Base-by-base conservation (phyloP, 31 red algal species). In the Porphyra umbilicalis region DNA sequence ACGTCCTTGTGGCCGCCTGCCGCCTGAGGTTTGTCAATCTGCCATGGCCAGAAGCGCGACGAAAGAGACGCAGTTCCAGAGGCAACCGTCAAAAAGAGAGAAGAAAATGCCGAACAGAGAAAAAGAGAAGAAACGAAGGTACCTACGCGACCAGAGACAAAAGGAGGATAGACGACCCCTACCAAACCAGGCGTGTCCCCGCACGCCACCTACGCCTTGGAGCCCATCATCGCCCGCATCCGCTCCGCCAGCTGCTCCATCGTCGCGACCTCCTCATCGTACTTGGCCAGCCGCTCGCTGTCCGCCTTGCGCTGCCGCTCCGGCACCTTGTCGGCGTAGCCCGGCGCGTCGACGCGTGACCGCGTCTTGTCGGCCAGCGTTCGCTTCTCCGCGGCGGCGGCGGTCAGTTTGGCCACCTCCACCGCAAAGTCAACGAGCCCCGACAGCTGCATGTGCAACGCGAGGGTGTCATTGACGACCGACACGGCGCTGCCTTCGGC, bases 391-490 rank as follows among this genome's bases (percentile, higher is more conserved):
- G 76, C 39, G 5, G 89, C 91, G n/a, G 81, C 81, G 34, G 87
- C 92, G 39, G 90, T 80, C 11, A 96, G 81, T 76, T 99, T 99
- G 33, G 77, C 78, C 83, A 90, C 86, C 83, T 99, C 97, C 9
- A 89, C 74, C 42, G 81, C 88, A 90, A 96, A 84, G 83, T 99
- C 97, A 25, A 96, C 84, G 14, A 99, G 79, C 6, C 97, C 97
- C 34, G 81, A 81, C 14, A 99, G 68, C 30, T 87, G 44, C 25
- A 99, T 44, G 42, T 96, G 90, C 32, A 92, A 89, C 78, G 85
- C 81, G 42, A 82, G 87, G 0, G 38, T 84, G 68, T 94, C 88
- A 20, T 81, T 82, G 31, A 96, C 94, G 37, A 99, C 92, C 46
- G 82, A 77, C 16, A 92, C 90, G 33, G 84, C 97, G 42, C 92